Percentiles rank a stretch among this genome's conserved stretches.
Evolutionary conservation across 2,329 filamentous ascomycete species (phyloP).

Genomic region (Cadophora sp.): DNA sequence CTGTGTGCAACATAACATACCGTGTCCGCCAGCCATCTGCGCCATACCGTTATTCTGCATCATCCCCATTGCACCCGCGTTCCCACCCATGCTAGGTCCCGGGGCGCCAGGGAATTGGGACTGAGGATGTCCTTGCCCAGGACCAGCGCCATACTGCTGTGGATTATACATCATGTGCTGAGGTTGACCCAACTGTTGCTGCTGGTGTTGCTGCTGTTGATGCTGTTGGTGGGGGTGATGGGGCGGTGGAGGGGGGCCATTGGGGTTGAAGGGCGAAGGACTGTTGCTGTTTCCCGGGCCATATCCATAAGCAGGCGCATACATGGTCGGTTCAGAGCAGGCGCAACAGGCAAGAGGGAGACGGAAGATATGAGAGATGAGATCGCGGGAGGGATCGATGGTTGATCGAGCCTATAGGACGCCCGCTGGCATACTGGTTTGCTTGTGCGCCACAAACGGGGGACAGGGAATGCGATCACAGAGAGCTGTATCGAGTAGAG

Average conservation of each 20-base stretch:
- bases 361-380: constrained; percentile 16
- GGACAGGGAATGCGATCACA: background rate
- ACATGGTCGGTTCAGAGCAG: constrained; percentile 30
- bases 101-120: constrained; percentile 36
- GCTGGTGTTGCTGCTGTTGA: constrained; percentile 35
- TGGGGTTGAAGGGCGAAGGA: constrained; percentile 33
- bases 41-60: constrained; percentile 56
- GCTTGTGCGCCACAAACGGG: constrained; percentile 1
- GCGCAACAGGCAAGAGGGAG: background rate
- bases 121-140: constrained; percentile 34
- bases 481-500: constrained; percentile 12
- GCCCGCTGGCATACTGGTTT: constrained; percentile 15
- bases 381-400: constrained; percentile 10
- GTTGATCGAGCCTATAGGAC: constrained; percentile 11
- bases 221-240: constrained; percentile 43
- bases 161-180: constrained; percentile 64
- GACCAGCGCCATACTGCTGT: constrained; percentile 38
- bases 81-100: constrained; percentile 40
- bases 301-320: constrained; percentile 38
- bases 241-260: constrained; percentile 29
- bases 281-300: constrained; percentile 28
- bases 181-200: constrained; percentile 38
- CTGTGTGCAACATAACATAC: constrained; percentile 41
- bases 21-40: constrained; percentile 42
- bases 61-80: constrained; percentile 54